A percentile compares a stretch with the other conserved stretches of the same genome.
Evolutionary conservation across 2,329 filamentous ascomycete species (phyloP).

Genomic region (Phoma sp.): DNA sequence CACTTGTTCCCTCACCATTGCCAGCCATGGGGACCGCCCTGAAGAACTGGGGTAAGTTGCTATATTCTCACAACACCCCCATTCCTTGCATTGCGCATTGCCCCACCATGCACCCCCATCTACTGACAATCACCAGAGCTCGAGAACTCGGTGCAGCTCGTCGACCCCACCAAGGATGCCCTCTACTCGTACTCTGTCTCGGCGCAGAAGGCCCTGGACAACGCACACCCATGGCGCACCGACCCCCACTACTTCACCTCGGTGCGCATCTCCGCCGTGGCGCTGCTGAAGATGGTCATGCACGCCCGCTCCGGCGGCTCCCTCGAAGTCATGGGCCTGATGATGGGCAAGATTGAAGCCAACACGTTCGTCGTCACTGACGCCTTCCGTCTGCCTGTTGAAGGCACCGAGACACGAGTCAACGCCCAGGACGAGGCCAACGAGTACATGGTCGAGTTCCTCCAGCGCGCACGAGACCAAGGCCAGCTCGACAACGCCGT

Average conservation of each 20-base stretch:
- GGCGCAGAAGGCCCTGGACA: conserved; percentile 71
- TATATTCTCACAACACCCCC: too few species aligned
- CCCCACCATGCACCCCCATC: conserved; percentile 17
- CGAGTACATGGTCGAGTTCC: conserved; percentile 93
- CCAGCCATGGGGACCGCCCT: conserved; percentile 44
- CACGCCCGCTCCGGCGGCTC: conserved; percentile 93
- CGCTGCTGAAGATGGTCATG: conserved; percentile 98
- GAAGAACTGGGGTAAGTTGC: conserved; percentile 49
- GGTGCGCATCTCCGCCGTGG: conserved; percentile 91
- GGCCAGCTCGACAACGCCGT: conserved; percentile 89
- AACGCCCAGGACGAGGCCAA: conserved; percentile 96
- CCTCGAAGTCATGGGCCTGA: conserved; percentile 96
- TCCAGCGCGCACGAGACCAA: conserved; percentile 76
- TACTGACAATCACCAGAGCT: conserved; percentile 68
- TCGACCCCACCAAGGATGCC: conserved; percentile 86
- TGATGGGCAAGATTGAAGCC: conserved; percentile 91
- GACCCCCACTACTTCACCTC: conserved; percentile 90
- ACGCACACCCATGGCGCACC: conserved; percentile 74
- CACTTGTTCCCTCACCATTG: conserved; percentile 14
- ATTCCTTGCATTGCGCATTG: too few species aligned
- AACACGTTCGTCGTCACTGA: conserved; percentile 93
- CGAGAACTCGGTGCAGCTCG: conserved; percentile 80
- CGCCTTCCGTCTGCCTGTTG: conserved; percentile 90
- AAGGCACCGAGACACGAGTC: conserved; percentile 97
- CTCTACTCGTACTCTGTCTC: conserved; percentile 83